Conservation (phyloP, 2,329 filamentous ascomycete species). For the Claviceps fusiformis region DNA sequence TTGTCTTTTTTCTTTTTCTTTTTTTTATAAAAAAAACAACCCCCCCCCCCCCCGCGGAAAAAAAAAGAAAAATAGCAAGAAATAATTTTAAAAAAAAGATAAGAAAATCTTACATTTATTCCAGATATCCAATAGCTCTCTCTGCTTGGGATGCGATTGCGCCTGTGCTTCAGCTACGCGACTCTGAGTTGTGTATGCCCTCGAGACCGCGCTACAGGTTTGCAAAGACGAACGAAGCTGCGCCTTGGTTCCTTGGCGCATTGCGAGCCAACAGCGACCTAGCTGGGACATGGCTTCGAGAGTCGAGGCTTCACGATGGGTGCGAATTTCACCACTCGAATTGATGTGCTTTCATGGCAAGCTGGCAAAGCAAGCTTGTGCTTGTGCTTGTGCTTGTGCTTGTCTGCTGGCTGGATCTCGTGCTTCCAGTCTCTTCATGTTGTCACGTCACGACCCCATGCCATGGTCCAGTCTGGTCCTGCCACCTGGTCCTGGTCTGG, state of each 20-base stretch:
- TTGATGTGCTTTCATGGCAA: background rate
- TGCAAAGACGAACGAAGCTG: background rate
- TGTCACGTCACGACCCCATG: background rate
- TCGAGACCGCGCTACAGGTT: constrained; percentile 7
- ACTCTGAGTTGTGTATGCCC: constrained; percentile 3
- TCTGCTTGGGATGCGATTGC: constrained; percentile 8
- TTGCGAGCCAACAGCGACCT: constrained; percentile 10
- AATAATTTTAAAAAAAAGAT: background rate
- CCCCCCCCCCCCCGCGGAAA: no score
- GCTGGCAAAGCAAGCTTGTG: background rate
- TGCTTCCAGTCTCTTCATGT: background rate
- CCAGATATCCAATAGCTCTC: constrained; percentile 16
- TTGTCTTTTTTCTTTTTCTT: no score
- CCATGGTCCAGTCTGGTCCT: no score
- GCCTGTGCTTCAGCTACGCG: background rate
- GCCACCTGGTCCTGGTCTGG: no score
- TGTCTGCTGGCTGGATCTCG: no score
- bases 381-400: background rate
- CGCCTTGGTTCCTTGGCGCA: constrained; percentile 9
- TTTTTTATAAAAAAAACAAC: no score
- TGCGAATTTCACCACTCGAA: background rate
- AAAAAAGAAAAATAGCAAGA: background rate
- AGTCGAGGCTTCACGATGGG: constrained; percentile 1
- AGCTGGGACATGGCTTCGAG: constrained; percentile 14
- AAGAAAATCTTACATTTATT: constrained; percentile 15